Evolutionary conservation across 2,329 filamentous ascomycete species (phyloP).

Genomic region (Lachnellula arida): DNA sequence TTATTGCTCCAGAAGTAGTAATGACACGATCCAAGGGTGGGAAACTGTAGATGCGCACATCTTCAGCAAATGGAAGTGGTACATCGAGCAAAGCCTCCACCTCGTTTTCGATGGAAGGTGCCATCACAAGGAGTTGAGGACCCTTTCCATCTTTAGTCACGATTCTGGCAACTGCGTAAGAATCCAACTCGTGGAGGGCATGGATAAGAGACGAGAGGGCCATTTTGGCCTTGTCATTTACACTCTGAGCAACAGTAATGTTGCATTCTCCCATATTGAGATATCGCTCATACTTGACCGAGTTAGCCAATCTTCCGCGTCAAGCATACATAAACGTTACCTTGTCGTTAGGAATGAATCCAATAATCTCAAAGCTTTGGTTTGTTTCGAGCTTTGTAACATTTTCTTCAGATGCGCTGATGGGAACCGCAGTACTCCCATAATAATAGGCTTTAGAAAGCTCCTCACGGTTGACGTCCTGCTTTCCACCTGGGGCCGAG

Average conservation of each 20-base stretch:
- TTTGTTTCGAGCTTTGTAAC: slow-evolving; percentile 81
- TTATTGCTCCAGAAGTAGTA: slow-evolving; percentile 75
- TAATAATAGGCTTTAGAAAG: slow-evolving; percentile 94
- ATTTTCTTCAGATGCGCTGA: slow-evolving; percentile 79
- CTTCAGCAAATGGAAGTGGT: slow-evolving; percentile 88
- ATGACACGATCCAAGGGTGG: slow-evolving; percentile 83
- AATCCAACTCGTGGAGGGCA: slow-evolving; percentile 77
- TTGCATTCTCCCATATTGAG: slow-evolving; percentile 79
- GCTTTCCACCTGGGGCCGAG: slow-evolving; percentile 69
- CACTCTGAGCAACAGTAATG: slow-evolving; percentile 70
- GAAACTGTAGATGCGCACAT: slow-evolving; percentile 85
- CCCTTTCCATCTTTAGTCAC: slow-evolving; percentile 80
- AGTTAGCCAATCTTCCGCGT: slow-evolving; percentile 6
- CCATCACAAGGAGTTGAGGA: slow-evolving; percentile 71
- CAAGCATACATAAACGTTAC: slow-evolving; percentile 36
- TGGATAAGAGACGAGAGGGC: slow-evolving; percentile 87
- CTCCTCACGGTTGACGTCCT: slow-evolving; percentile 74
- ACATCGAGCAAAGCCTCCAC: slow-evolving; percentile 86
- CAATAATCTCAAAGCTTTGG: slow-evolving; percentile 74
- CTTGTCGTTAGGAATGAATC: slow-evolving; percentile 72
- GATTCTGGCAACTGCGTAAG: slow-evolving; percentile 79
- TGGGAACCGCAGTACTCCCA: slow-evolving; percentile 84
- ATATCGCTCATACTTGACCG: slow-evolving; percentile 68
- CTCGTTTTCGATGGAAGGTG: slow-evolving; percentile 71
- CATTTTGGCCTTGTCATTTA: slow-evolving; percentile 76